phyloP scores from a whole-genome alignment of 225 moss, liverwort and hornwort genomes.

The Polytrichum commune region DNA sequence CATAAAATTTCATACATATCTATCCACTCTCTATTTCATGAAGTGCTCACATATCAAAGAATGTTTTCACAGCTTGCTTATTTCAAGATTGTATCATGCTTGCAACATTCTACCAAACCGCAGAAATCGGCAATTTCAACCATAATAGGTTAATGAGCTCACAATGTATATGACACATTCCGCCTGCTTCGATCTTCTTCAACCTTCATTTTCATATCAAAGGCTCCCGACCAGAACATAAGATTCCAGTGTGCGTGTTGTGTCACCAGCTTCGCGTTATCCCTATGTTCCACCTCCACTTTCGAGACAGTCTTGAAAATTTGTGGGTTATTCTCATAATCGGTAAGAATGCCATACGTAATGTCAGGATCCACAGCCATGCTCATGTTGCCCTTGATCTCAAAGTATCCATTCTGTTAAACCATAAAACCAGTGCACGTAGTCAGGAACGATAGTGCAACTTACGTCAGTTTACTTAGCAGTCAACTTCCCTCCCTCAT shows the following conservation, averaged over 20 bases:
- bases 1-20: no score
- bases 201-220: constrained; percentile 75
- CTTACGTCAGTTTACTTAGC: no score
- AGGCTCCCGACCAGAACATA: constrained; percentile 73
- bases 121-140: no score
- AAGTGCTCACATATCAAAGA: no score
- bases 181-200: constrained; percentile 64
- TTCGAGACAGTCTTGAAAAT: constrained; percentile 78
- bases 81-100: no score
- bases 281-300: constrained; percentile 68
- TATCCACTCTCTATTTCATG: no score
- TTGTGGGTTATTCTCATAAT: constrained; percentile 74
- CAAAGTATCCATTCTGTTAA: constrained; percentile 41
- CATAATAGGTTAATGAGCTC: constrained; percentile 11
- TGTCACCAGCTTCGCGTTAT: constrained; percentile 63
- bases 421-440: no score
- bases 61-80: no score
- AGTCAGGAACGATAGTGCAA: no score
- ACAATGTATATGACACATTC: constrained; percentile 75
- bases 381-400: constrained; percentile 52
- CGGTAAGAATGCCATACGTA: constrained; percentile 67
- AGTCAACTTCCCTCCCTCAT: no score
- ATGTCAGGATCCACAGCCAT: constrained; percentile 73
- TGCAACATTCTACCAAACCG: no score
- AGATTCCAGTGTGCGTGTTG: constrained; percentile 85